Percentiles rank a stretch among this genome's conserved stretches.
Conservation (phyloP, 75 land plant species). For the Cunninghamia lanceolata region DNA sequence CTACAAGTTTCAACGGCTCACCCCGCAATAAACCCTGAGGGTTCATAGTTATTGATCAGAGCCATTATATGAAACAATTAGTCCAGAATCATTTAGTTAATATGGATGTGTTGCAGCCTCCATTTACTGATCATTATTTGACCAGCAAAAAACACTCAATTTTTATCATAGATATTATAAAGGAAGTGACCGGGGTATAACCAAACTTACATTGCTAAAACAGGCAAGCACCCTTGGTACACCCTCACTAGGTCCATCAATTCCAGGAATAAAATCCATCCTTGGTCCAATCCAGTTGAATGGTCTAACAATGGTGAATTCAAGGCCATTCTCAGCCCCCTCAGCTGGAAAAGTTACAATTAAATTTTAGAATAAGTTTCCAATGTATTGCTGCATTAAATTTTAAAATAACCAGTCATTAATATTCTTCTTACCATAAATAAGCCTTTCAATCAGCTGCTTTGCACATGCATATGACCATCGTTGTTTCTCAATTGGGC, state of each 20-base stretch:
- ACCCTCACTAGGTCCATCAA: slow-evolving; percentile 98
- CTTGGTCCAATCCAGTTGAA: slow-evolving; percentile 99
- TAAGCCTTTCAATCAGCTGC: slow-evolving; percentile 91
- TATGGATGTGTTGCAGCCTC: not conserved
- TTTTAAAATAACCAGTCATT: not conserved
- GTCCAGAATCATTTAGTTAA: not conserved
- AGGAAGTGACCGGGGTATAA: not conserved
- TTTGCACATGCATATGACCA: slow-evolving; percentile 99
- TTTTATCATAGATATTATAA: not conserved
- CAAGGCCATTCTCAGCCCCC: slow-evolving; percentile 93
- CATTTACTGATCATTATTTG: not conserved
- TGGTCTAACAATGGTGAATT: slow-evolving; percentile 97
- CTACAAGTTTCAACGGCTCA: slow-evolving; percentile 96
- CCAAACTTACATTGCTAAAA: slow-evolving; percentile 80
- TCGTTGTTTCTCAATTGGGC: slow-evolving; percentile 88
- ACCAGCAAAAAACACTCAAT: not conserved
- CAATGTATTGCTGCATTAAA: not conserved
- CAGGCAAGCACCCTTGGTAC: slow-evolving; percentile 97
- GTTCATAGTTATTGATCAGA: not conserved
- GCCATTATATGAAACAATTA: not conserved
- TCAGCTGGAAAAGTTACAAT: slow-evolving; percentile 51
- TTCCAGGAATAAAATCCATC: slow-evolving; percentile 99
- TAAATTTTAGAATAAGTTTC: not conserved
- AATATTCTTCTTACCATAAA: slow-evolving; percentile 58
- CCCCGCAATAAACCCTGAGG: slow-evolving; percentile 71